Percentiles rank a stretch among this genome's conserved stretches.
Evolutionary conservation across 495 filamentous ascomycete species (phyloP).

Genomic region (Penicillium waksmanii): DNA sequence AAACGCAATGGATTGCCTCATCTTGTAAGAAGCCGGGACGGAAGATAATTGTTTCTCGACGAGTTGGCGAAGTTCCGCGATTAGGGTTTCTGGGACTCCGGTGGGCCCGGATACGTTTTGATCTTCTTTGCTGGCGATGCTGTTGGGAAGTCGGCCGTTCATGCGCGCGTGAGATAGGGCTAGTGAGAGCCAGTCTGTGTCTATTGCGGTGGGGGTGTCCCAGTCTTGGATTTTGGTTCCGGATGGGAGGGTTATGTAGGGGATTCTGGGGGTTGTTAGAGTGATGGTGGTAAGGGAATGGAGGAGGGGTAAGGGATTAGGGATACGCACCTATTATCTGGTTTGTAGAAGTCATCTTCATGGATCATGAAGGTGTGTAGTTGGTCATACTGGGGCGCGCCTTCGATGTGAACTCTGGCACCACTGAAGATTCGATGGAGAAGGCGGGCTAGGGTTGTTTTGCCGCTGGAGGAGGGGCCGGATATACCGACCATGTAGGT

Average conservation of each 20-base stretch:
- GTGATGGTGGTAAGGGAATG: slow-evolving; percentile 3
- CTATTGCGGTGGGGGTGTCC: slow-evolving; percentile 79
- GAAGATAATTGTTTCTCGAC: slow-evolving; percentile 34
- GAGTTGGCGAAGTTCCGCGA: no score
- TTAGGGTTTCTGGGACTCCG: no score
- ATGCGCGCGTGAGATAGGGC: slow-evolving; percentile 65
- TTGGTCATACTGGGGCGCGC: not conserved
- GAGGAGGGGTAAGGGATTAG: no score
- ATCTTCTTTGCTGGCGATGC: no score
- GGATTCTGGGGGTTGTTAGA: slow-evolving; percentile 51
- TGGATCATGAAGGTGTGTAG: slow-evolving; percentile 74
- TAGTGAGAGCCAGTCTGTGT: slow-evolving; percentile 62
- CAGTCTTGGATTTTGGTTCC: slow-evolving; percentile 71
- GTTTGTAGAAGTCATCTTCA: slow-evolving; percentile 88
- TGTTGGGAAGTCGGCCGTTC: slow-evolving; percentile 48
- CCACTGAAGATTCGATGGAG: slow-evolving; percentile 68
- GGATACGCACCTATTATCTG: slow-evolving; percentile 65
- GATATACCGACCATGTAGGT: slow-evolving; percentile 71
- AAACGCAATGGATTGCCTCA: slow-evolving; percentile 49
- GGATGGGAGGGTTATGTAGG: slow-evolving; percentile 45
- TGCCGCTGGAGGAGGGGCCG: slow-evolving; percentile 76
- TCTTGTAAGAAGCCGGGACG: slow-evolving; percentile 52
- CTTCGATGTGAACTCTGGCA: slow-evolving; percentile 8
- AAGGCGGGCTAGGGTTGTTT: slow-evolving; percentile 77
- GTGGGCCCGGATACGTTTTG: no score